Evolutionary conservation across 257 asterid species (phyloP).

Genomic region (Solanum medicagineum): DNA sequence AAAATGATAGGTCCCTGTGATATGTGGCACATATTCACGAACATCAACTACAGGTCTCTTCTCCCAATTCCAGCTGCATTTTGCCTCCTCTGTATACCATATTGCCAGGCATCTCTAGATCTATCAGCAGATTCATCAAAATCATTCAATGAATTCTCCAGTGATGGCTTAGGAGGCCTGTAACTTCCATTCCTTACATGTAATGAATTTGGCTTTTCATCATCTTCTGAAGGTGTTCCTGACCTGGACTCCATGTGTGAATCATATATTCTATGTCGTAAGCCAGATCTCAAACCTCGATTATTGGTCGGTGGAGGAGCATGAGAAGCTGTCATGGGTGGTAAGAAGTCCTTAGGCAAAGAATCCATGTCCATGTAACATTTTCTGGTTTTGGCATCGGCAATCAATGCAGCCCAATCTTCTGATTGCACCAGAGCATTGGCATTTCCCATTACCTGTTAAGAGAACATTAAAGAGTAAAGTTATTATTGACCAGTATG

Average conservation of each 20-base stretch:
- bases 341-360: conserved; percentile 74
- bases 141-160: conserved; percentile 50
- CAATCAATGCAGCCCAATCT: conserved; percentile 86
- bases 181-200: conserved; percentile 53
- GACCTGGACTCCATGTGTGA: conserved; percentile 71
- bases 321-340: conserved; percentile 31
- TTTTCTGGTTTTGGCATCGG: conserved; percentile 74
- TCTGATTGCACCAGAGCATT: conserved; percentile 68
- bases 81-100: conserved; percentile 39
- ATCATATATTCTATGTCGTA: conserved; percentile 65
- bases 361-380: conserved; percentile 91
- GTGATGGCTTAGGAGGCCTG: conserved; percentile 42
- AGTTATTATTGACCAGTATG: background rate
- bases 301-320: conserved; percentile 35
- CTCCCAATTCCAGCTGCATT: conserved; percentile 36
- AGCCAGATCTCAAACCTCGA: conserved; percentile 64
- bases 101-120: conserved; percentile 68
- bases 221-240: conserved; percentile 93
- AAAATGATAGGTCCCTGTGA: background rate
- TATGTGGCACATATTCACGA: background rate
- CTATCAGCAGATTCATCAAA: conserved; percentile 56
- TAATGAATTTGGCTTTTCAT: conserved; percentile 48
- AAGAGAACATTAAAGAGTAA: background rate
- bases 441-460: conserved; percentile 96
- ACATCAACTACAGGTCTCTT: conserved; percentile 36